phyloP scores from a whole-genome alignment of 1,139 yeast genomes.

The Schwanniomyces etchellsii region DNA sequence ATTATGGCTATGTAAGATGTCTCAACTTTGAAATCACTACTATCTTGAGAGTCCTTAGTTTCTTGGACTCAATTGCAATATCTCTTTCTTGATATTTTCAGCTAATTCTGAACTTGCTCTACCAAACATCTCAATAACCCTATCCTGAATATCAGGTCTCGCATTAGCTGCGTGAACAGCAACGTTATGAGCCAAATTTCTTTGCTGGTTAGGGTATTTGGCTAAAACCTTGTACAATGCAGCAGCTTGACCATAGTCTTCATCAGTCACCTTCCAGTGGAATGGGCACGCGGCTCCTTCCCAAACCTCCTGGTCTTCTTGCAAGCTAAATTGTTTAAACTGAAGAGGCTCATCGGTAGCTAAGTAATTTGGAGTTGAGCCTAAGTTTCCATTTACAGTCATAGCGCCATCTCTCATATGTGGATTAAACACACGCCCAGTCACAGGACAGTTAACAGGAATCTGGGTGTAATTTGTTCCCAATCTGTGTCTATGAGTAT shows the following conservation, averaged over 20 bases:
- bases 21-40: too few species aligned
- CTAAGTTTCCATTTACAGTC: slow-evolving; percentile 82
- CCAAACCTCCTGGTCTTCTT: slow-evolving; percentile 79
- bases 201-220: slow-evolving; percentile 73
- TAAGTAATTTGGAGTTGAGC: slow-evolving; percentile 75
- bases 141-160: slow-evolving; percentile 69
- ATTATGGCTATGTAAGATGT: too few species aligned
- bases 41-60: too few species aligned
- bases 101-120: slow-evolving; percentile 68
- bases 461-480: slow-evolving; percentile 69
- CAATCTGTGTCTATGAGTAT: slow-evolving; percentile 64
- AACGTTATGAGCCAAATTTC: slow-evolving; percentile 76
- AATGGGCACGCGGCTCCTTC: slow-evolving; percentile 80
- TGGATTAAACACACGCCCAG: slow-evolving; percentile 49
- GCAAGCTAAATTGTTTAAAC: slow-evolving; percentile 37
- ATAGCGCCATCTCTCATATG: slow-evolving; percentile 84
- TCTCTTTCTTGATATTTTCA: slow-evolving; percentile 54
- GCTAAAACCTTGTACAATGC: slow-evolving; percentile 71
- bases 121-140: slow-evolving; percentile 70
- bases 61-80: slow-evolving; percentile 51
- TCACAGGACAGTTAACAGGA: slow-evolving; percentile 64
- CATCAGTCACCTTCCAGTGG: slow-evolving; percentile 77
- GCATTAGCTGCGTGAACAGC: slow-evolving; percentile 72
- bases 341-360: slow-evolving; percentile 54
- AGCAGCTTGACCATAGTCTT: slow-evolving; percentile 66